These are phyloP conservation scores for Aurinia saxatilis DNA, from an alignment of 345 rosid species.

Conservation along the genomic window DNA sequence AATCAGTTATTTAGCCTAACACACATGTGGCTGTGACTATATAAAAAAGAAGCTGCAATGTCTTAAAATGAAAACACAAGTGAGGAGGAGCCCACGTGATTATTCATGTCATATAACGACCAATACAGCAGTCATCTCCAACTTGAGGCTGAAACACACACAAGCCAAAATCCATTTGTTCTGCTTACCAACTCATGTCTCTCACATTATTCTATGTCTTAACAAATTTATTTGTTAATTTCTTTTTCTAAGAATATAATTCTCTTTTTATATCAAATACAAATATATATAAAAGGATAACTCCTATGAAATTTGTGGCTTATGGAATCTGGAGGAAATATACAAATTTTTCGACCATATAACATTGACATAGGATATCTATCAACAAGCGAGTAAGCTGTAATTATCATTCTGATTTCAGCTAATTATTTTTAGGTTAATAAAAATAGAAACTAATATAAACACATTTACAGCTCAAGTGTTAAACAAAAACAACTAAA, in stretches of 20 bases:
- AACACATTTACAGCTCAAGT: no score
- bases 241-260: not conserved
- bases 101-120: constrained; percentile 13
- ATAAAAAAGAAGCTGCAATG: not conserved
- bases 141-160: constrained; percentile 14
- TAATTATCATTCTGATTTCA: no score
- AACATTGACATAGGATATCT: not conserved
- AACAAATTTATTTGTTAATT: not conserved
- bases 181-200: constrained; percentile 22
- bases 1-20: no score
- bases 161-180: constrained; percentile 2
- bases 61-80: not conserved
- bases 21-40: not conserved
- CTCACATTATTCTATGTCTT: not conserved
- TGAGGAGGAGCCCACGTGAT: constrained; percentile 15
- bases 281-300: not conserved
- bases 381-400: no score
- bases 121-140: constrained; percentile 3
- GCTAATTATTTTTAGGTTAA: no score
- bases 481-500: not conserved
- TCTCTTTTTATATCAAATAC: not conserved
- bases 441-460: no score
- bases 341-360: not conserved
- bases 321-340: not conserved
- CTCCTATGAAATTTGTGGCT: constrained; percentile 11